Evolutionary conservation across 1,139 yeast genomes (phyloP), one percentile per base, ranked within the genome.

Genomic region (Hemisphaericaspora xylofermentans): DNA sequence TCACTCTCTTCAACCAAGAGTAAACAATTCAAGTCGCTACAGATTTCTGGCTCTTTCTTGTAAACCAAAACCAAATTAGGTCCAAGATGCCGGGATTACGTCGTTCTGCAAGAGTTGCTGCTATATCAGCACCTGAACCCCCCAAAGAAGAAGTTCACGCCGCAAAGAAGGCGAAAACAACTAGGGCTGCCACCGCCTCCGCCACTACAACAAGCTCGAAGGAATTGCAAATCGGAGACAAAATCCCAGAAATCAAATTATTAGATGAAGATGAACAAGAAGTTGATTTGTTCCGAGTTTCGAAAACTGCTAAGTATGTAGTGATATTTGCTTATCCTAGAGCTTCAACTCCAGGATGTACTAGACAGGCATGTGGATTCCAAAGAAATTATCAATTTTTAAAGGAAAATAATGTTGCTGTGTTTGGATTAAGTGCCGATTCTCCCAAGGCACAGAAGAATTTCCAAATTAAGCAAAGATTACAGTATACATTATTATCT

Each of bases 281-380:
- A 16, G 71, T 89, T 35, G 65, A 74, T 28, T 64, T 86, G 50
- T 58, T 54, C 21, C 70, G 76, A 14, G 66, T 74, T 14, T 79
- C 82, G 6, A 52, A 63, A 15, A 62, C 71, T 10, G 64, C 78
- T 35, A 75, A 74, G 44, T 71, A 77, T 38, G 65, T 84, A 52
- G 74, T 87, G 39, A 76, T 85, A 33, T 85, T 85, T 60, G 74
- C 96, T 13, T 93, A 89, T 58, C 98, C 98, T 41, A 85, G 77
- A 57, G 98, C 98, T 0, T 82, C 85, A 27, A 93, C 98, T 0
- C 96, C 97, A 1, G 98, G 98, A 2, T 91, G 98, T 63, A 89
- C 94, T 1, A 77, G 89, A 55, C 98, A 93, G 66, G 97, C 89
- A 1, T 78, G 87, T 61, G 97, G 96, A 0, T 93, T 86, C 62